These are phyloP conservation scores for Themeda triandra DNA, from an alignment of 176 grass and related monocot species.

Conservation along the genomic window DNA sequence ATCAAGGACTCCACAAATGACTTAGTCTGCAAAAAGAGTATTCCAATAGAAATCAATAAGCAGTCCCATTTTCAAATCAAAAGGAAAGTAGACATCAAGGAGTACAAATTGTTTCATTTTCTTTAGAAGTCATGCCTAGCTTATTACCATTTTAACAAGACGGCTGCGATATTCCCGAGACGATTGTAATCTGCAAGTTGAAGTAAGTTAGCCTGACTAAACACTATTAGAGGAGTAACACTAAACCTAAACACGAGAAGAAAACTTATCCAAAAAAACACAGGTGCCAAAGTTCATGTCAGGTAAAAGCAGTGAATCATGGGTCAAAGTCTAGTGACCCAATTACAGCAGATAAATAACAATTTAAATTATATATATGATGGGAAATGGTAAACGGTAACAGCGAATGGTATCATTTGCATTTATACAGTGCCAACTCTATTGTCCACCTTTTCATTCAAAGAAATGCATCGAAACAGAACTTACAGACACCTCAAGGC, in stretches of 20 bases:
- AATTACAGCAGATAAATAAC: not conserved
- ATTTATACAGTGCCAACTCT: not conserved
- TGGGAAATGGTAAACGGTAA: not conserved
- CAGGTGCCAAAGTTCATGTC: constrained; percentile 5
- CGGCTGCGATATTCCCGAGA: constrained; percentile 77
- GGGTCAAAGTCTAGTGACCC: not conserved
- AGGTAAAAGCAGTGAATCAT: not conserved
- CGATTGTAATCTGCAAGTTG: constrained; percentile 66
- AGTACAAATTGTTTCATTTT: not conserved
- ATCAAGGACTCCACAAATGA: constrained; percentile 72
- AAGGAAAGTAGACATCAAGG: not conserved
- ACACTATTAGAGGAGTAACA: not conserved
- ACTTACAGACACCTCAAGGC: not conserved
- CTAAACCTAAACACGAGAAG: not conserved
- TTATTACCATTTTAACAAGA: constrained; percentile 95
- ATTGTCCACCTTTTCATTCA: not conserved
- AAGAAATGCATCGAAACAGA: not conserved
- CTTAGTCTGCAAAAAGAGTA: constrained; percentile 58
- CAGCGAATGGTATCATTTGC: not conserved
- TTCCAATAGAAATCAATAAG: constrained; percentile 19
- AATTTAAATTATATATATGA: not conserved
- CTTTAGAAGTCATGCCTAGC: not conserved
- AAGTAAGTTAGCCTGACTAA: constrained; percentile 32
- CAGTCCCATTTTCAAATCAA: not conserved
- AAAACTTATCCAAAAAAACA: not conserved